Evolutionary conservation across 768 basidiomycete species (phyloP), one percentile per base, ranked within the genome.

Genomic region (Auriscalpium vulgare): DNA sequence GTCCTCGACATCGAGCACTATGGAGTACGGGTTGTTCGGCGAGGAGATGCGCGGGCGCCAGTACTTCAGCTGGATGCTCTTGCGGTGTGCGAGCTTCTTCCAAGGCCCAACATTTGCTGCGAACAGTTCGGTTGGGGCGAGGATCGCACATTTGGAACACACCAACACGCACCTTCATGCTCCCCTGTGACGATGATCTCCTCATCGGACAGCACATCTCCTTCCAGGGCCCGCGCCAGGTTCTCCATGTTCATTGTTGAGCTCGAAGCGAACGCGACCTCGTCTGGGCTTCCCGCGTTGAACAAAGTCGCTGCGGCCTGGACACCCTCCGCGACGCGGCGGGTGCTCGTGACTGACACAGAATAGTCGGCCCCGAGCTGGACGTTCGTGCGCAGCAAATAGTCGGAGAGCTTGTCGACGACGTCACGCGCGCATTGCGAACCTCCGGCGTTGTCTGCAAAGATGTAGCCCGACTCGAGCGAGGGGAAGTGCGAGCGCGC

Each of bases 171-270:
- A 88, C 87, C 82, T 75, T 92, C 88, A 59, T 92, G 89, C 64
- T 91, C 89, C 1, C 79, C 80, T 0, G 85, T 87, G n/a, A 90
- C 66, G 53, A 92, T 82, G 55, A 91, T 82, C 67, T 91, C 88
- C 56, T 90, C 88, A 4, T 79, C 85, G 1, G 70, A 57, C 37
- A 75, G 64, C 29, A 90, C 73, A 51, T 76, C 76, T 0, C 60
- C 63, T 37, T 86, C 85, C 54, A 90, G 63, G 0, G 81, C 79
- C 5, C 85, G 71, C 0, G 87, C 76, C 0, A 90, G 74, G 62
- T 89, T 88, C 66, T 86, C 87, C 21, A 87, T 60, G 37, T 86
- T 78, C 72, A 83, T 69, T 0, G 88, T 86, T 10, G 87, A 81
- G 62, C 83, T 85, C 23, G 79, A 72, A 0, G 82, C 84, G 59